Percentiles rank a stretch among this genome's conserved stretches.
Evolutionary conservation across 345 rosid genomes (phyloP).

Genomic region (Hibiscus trionum): DNA sequence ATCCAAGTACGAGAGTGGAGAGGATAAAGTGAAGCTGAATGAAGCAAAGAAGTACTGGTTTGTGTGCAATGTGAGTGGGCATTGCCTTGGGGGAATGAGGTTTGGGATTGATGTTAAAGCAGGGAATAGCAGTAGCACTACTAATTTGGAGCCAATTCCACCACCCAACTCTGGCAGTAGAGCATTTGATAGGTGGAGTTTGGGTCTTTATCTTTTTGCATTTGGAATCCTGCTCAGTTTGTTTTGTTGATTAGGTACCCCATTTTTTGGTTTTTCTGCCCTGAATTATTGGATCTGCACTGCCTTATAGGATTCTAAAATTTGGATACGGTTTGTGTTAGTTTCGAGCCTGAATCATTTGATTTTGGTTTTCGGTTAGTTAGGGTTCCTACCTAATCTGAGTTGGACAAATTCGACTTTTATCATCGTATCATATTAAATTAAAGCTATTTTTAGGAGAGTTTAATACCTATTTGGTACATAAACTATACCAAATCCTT

Average conservation of each 20-base stretch:
- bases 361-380: no score
- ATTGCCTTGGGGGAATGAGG: conserved; percentile 61
- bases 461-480: no score
- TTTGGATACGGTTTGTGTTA: no score
- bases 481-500: no score
- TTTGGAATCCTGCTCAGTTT: neutral
- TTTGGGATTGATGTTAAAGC: conserved; percentile 24
- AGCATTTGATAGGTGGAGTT: conserved; percentile 1
- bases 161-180: conserved; percentile 9
- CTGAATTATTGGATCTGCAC: neutral
- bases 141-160: conserved; percentile 1
- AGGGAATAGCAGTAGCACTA: neutral
- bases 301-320: no score
- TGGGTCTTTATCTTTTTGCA: neutral
- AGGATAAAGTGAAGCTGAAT: conserved; percentile 29
- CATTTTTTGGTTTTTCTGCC: neutral
- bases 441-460: no score
- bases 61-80: conserved; percentile 38
- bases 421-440: no score
- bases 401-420: no score
- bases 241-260: neutral
- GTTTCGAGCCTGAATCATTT: no score
- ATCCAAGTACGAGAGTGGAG: conserved; percentile 35
- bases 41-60: conserved; percentile 43
- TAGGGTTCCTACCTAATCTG: no score